Evolutionary conservation across 371 early-diverging fungal species (phyloP).

Genomic region (Mortierella sp.): DNA sequence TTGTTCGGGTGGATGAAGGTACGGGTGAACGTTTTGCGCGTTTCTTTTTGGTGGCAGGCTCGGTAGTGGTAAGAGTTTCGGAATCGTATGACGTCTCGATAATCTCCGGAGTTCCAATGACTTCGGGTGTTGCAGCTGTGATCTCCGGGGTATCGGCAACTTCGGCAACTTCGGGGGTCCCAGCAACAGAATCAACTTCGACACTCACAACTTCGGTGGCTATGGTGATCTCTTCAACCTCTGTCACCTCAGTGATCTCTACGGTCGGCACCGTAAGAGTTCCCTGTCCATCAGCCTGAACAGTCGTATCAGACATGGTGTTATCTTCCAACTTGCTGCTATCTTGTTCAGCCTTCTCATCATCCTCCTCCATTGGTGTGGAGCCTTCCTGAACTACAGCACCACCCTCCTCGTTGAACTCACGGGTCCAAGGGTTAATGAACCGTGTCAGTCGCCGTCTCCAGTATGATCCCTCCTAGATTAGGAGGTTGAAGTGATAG

Average conservation of each 20-base stretch:
- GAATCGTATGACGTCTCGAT: background rate
- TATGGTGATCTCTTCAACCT: background rate
- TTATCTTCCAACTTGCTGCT: background rate
- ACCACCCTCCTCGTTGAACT: background rate
- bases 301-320: background rate
- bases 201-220: background rate
- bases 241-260: background rate
- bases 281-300: no score
- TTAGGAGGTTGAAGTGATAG: background rate
- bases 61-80: background rate
- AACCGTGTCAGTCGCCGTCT: background rate
- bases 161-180: background rate
- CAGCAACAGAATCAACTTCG: background rate
- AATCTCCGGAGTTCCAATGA: no score
- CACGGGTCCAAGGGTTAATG: background rate
- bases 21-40: background rate
- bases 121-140: no score
- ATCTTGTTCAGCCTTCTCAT: background rate
- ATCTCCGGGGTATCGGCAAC: no score
- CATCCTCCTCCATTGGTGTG: background rate
- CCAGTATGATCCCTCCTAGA: background rate
- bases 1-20: background rate
- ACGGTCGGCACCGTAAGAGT: background rate
- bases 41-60: background rate
- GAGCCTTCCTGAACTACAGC: background rate